Evolutionary conservation across 2,329 filamentous ascomycete genomes (phyloP).

Genomic region (Diaporthe longicolla): DNA sequence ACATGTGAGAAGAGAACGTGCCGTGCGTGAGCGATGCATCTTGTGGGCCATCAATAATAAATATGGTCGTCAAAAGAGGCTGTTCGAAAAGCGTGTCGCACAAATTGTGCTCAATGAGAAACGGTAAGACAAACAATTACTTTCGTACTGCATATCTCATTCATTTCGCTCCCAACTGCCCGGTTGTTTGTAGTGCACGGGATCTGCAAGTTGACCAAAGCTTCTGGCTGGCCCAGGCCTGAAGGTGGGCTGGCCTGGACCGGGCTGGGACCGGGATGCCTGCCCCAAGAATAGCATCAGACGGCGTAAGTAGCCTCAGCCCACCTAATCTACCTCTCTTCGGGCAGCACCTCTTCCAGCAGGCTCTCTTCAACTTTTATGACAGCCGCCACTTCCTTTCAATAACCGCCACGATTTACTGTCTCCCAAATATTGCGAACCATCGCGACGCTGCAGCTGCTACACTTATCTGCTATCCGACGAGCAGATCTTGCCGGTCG

Average conservation of each 20-base stretch:
- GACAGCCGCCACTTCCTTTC: not conserved
- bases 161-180: not conserved
- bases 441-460: not conserved
- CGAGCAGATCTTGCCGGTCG: slow-evolving; percentile 3
- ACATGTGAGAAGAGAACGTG: not conserved
- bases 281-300: slow-evolving; percentile 42
- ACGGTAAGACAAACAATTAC: not conserved
- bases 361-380: not conserved
- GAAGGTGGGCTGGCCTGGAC: slow-evolving; percentile 2
- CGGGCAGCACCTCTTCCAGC: slow-evolving; percentile 25
- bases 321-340: slow-evolving; percentile 18
- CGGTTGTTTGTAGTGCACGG: not conserved
- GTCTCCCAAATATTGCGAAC: not conserved
- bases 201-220: slow-evolving; percentile 23
- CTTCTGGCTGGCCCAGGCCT: slow-evolving; percentile 17
- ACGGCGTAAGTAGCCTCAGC: slow-evolving; percentile 28
- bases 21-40: not conserved
- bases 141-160: not conserved
- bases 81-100: not conserved
- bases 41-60: not conserved
- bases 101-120: not conserved
- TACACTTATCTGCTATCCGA: not conserved
- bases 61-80: not conserved
- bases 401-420: not conserved
- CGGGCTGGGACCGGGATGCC: slow-evolving; percentile 30